phyloP scores from a whole-genome alignment of 768 basidiomycete species.

The Lentinus tigrinus region DNA sequence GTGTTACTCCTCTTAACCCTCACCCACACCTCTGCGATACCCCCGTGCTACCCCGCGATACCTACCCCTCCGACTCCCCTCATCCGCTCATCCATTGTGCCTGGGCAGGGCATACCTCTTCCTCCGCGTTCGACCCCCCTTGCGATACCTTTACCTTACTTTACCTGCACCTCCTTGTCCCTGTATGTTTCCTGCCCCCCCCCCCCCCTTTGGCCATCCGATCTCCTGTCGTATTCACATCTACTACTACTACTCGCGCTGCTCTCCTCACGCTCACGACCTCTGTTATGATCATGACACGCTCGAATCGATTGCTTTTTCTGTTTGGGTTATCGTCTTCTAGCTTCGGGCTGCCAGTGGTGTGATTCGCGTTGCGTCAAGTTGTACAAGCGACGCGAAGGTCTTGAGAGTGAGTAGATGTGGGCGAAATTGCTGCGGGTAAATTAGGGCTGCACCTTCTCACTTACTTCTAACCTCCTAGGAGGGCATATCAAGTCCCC shows the following conservation, averaged over 20 bases:
- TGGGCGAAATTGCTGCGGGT: no score
- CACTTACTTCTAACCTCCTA: no score
- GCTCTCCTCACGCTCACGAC: constrained; percentile 21
- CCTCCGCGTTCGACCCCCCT: neutral
- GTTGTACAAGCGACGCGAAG: no score
- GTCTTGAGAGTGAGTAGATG: no score
- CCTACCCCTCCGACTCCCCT: no score
- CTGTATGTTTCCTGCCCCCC: neutral
- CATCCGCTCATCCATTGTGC: neutral
- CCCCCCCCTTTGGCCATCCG: neutral
- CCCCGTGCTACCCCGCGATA: neutral
- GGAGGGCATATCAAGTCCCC: no score
- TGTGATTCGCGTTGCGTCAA: no score
- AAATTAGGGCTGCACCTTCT: no score
- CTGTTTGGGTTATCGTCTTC: neutral
- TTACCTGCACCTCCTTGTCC: neutral
- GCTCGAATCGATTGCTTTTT: neutral
- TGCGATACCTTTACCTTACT: constrained; percentile 1
- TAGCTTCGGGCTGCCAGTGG: no score
- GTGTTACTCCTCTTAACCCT: neutral
- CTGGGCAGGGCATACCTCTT: neutral
- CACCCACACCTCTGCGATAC: neutral
- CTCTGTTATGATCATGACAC: constrained; percentile 14
- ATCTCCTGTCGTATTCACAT: constrained; percentile 1
- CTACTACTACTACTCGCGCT: constrained; percentile 6